These are phyloP conservation scores for Cladorrhinum samala DNA, from an alignment of 495 filamentous ascomycete genomes.

Conservation along the genomic window DNA sequence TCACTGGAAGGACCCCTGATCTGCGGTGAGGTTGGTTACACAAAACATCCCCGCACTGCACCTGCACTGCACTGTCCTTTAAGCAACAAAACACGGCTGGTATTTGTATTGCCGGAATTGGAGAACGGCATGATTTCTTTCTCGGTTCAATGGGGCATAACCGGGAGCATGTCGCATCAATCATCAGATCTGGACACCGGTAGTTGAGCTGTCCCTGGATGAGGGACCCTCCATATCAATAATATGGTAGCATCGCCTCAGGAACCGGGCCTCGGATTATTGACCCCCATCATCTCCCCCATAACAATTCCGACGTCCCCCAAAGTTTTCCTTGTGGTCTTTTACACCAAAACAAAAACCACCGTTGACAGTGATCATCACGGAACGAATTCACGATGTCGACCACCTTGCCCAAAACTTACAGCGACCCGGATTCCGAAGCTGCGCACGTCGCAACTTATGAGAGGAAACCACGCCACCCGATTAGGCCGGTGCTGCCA, in stretches of 20 bases:
- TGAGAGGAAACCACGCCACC: conserved; percentile 16
- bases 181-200: not conserved
- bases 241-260: no score
- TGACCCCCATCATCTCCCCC: no score
- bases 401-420: conserved; percentile 15
- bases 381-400: no score
- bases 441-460: conserved; percentile 20
- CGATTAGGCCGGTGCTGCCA: conserved; percentile 30
- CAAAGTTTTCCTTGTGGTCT: not conserved
- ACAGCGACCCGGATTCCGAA: conserved; percentile 23
- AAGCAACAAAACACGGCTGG: not conserved
- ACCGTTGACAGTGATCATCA: no score
- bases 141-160: not conserved
- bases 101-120: conserved; percentile 5
- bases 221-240: no score
- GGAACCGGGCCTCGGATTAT: no score
- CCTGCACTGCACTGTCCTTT: not conserved
- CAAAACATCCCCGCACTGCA: not conserved
- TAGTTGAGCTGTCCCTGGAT: not conserved
- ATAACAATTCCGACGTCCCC: not conserved
- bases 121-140: not conserved
- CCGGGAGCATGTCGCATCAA: not conserved
- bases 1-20: no score
- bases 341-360: no score
- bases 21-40: no score